A percentile compares a stretch with the other conserved stretches of the same genome.
These are phyloP conservation scores for Boletus holoroseus DNA, from an alignment of 1,284 basidiomycete species.

Conservation along the genomic window DNA sequence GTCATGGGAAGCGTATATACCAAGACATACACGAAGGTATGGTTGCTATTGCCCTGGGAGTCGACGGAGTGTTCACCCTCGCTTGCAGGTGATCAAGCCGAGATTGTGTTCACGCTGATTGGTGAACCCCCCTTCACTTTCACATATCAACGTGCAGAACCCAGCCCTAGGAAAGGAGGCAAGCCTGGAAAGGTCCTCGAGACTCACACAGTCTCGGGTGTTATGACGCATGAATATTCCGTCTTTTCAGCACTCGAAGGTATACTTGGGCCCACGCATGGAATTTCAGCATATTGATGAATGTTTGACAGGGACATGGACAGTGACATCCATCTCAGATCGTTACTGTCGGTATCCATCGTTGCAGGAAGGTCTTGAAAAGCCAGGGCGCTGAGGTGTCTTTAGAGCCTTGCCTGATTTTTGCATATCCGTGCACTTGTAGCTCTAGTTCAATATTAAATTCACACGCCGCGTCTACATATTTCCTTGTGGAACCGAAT, in stretches of 20 bases:
- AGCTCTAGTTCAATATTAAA: conserved; percentile 21
- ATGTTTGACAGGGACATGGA: conserved; percentile 70
- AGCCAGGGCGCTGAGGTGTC: conserved; percentile 21
- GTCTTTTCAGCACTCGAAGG: conserved; percentile 88
- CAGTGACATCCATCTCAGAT: conserved; percentile 86
- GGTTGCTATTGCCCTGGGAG: background rate
- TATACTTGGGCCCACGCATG: conserved; percentile 31
- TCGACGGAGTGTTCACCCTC: conserved; percentile 5
- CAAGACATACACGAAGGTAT: conserved; percentile 85
- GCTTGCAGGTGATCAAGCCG: conserved; percentile 76
- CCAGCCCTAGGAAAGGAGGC: conserved; percentile 55
- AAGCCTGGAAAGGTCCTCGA: conserved; percentile 73
- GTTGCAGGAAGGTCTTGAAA: conserved; percentile 39
- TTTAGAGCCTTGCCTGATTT: conserved; percentile 8
- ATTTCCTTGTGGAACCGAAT: background rate
- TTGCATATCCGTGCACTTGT: conserved; percentile 31
- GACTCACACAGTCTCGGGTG: conserved; percentile 82
- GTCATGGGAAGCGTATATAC: conserved; percentile 73
- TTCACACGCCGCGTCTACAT: conserved; percentile 1
- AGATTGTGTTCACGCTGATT: conserved; percentile 83
- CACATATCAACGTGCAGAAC: conserved; percentile 81
- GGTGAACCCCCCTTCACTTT: conserved; percentile 96
- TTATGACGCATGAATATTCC: conserved; percentile 74
- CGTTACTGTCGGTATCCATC: conserved; percentile 76
- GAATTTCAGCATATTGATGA: conserved; percentile 10